A percentile compares a stretch with the other conserved stretches of the same genome.
Evolutionary conservation across 2,329 filamentous ascomycete genomes (phyloP).

Genomic region (Colletotrichum lindemuthianum): DNA sequence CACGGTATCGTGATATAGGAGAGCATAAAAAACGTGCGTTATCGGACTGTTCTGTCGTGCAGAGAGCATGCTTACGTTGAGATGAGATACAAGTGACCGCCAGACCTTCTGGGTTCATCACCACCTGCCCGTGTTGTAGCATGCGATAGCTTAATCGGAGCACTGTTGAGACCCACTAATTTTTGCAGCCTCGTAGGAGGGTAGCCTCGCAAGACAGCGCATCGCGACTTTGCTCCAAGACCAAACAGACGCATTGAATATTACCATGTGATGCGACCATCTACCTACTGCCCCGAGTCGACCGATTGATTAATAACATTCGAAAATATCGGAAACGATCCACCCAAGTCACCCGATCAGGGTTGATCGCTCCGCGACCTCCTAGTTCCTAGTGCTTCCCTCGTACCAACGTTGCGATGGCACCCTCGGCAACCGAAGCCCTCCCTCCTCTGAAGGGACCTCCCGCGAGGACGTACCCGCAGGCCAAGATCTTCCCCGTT

Average conservation of each 20-base stretch:
- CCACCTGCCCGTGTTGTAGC: too few species aligned
- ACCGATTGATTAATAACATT: not conserved
- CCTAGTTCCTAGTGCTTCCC: conserved; percentile 35
- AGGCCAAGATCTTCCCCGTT: conserved; percentile 68
- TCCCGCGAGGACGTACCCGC: conserved; percentile 59
- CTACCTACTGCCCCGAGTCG: not conserved
- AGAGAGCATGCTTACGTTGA: too few species aligned
- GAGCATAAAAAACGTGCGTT: too few species aligned
- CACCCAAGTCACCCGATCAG: conserved; percentile 15
- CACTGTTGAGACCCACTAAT: conserved; percentile 28
- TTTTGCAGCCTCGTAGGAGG: conserved; percentile 39
- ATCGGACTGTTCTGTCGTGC: too few species aligned
- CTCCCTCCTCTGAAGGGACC: conserved; percentile 49
- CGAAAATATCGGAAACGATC: too few species aligned
- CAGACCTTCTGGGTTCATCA: too few species aligned
- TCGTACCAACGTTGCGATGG: conserved; percentile 50
- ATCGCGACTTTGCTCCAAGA: conserved; percentile 24
- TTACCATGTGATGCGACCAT: conserved; percentile 15
- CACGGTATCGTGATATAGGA: too few species aligned
- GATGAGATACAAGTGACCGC: too few species aligned
- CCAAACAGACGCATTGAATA: conserved; percentile 29
- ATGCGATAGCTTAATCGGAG: too few species aligned
- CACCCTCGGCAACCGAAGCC: conserved; percentile 63
- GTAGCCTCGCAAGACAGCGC: conserved; percentile 44
- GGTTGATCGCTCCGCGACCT: conserved; percentile 35